Evolutionary conservation across 140 eudicot genomes (phyloP).

Genomic region (Bidens hawaiensis): DNA sequence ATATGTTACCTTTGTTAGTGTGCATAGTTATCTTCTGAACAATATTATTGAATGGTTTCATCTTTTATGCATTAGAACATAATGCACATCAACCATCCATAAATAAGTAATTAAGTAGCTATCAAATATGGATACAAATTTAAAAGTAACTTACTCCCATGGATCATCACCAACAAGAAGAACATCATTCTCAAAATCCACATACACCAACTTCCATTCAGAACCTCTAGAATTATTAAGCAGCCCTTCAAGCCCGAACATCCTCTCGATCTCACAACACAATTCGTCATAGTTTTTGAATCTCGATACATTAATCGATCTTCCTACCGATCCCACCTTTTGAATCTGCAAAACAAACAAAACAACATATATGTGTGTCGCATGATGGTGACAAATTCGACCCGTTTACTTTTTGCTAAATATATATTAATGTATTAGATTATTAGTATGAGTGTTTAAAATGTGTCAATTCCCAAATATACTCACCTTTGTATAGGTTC

Average conservation of each 20-base stretch:
- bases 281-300: slow-evolving; percentile 69
- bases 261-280: slow-evolving; percentile 65
- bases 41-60: too few relatives aligned
- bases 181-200: slow-evolving; percentile 80
- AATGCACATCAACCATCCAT: not conserved
- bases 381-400: not conserved
- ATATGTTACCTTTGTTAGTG: too few relatives aligned
- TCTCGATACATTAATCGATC: slow-evolving; percentile 80
- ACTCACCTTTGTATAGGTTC: slow-evolving; percentile 80
- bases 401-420: too few relatives aligned
- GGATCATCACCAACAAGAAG: slow-evolving; percentile 96
- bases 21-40: too few relatives aligned
- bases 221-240: slow-evolving; percentile 61
- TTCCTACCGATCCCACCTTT: slow-evolving; percentile 90
- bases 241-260: slow-evolving; percentile 87
- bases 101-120: not conserved
- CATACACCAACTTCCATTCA: slow-evolving; percentile 89
- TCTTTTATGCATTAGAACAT: not conserved
- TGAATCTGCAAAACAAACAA: slow-evolving; percentile 51
- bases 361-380: not conserved
- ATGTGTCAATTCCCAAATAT: too few relatives aligned
- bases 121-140: not conserved
- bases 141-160: slow-evolving; percentile 74
- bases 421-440: too few relatives aligned
- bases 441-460: too few relatives aligned